Evolutionary conservation across 2,329 filamentous ascomycete species (phyloP), one percentile per base, ranked within the genome.

Genomic region (Cladosporium oxysporum): DNA sequence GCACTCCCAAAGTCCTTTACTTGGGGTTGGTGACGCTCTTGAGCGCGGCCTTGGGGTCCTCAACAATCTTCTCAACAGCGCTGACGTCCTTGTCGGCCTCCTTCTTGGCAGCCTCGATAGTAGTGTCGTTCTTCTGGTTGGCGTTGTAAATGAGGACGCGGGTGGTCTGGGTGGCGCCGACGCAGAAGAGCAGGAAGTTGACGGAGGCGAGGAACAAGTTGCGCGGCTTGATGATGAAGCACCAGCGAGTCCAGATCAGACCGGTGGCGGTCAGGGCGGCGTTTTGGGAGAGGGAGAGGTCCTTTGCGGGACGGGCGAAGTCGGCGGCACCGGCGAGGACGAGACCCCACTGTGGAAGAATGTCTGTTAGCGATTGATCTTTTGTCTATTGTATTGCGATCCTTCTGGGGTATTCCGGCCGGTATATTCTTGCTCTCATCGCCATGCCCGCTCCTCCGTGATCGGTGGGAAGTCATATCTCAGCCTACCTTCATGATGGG

Each of bases 161-260:
- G 71, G 82, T 82, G 71, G 92, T 85, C 84, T 99, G 95, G 71
- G 92, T 85, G 66, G 91, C 82, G 74, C 95, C 95, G 69, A 97
- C 93, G 71, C 90, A 82, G 74, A 91, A 94, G 73, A 99, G 90
- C 86, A 97, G 96, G 87, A 97, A 97, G 87, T 99, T 99, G 78
- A 98, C 95, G 64, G 93, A 89, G 68, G 95, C 95, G 67, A 99
- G 89, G 68, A 97, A 90, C 76, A 93, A 83, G 85, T 99, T 99
- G 81, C 88, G 89, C 66, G 95, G 95, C 80, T 89, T 93, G 82
- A 99, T 99, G 79, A 99, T 91, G 77, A 98, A 85, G 85, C 95
- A 99, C 95, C 95, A 99, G 72, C 95, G 88, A 55, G 95, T 99
- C 95, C 95, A 99, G 85, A 99, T 99, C 71, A 91, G 81, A 71